These are phyloP conservation scores for Podospora australis DNA, from an alignment of 495 filamentous ascomycete genomes.

Conservation along the genomic window DNA sequence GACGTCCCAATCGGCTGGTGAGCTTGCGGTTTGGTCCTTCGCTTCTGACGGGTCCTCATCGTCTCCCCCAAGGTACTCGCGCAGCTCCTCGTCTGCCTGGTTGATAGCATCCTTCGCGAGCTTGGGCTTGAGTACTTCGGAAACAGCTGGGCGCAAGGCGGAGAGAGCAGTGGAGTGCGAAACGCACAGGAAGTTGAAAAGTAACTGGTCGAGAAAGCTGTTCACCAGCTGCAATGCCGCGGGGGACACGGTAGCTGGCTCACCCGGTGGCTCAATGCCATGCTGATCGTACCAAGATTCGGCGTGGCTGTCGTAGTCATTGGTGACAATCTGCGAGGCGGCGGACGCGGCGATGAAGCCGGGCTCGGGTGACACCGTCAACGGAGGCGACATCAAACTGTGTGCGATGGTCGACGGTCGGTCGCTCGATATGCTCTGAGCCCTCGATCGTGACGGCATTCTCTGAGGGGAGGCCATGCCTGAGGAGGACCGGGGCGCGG, in stretches of 20 bases:
- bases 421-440: conserved; percentile 53
- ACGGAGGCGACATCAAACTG: conserved; percentile 53
- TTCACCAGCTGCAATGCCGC: conserved; percentile 78
- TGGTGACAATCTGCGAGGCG: conserved; percentile 85
- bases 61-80: conserved; percentile 77
- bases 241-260: conserved; percentile 67
- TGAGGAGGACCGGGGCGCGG: conserved; percentile 37
- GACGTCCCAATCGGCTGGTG: conserved; percentile 66
- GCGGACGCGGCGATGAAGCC: conserved; percentile 86
- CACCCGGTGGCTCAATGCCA: conserved; percentile 54
- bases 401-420: conserved; percentile 42
- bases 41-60: conserved; percentile 58
- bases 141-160: conserved; percentile 72
- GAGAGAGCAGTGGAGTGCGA: conserved; percentile 77
- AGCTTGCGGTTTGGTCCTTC: conserved; percentile 47
- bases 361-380: conserved; percentile 67
- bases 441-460: conserved; percentile 33
- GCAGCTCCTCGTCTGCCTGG: conserved; percentile 84
- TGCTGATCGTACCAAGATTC: conserved; percentile 59
- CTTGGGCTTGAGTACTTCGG: conserved; percentile 80
- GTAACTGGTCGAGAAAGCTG: conserved; percentile 84
- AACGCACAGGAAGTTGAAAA: conserved; percentile 77
- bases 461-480: conserved; percentile 31
- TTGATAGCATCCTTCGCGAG: conserved; percentile 82
- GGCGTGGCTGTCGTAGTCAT: conserved; percentile 70